Evolutionary conservation across 2,329 filamentous ascomycete species (phyloP), one percentile per base, ranked within the genome.

Genomic region (Colletotrichum higginsianum): DNA sequence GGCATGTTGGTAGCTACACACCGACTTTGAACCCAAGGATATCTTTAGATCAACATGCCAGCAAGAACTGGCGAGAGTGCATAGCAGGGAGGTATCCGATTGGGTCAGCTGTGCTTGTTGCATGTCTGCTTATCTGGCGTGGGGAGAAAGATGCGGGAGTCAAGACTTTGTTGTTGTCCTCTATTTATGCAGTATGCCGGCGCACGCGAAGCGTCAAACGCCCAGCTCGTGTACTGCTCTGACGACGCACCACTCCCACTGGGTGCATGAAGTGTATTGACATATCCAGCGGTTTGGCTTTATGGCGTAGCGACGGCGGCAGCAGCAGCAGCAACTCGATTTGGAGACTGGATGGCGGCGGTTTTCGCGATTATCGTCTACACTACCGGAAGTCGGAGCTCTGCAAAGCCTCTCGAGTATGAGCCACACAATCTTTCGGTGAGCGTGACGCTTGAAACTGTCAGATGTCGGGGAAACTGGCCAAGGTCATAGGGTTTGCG

Each of bases 41-140:
- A 66, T 65, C n/a, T 58, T 65, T 65, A 57, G 62, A 65, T 57
- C 42, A 58, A 18, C 26, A 40, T 57, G 52, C 56, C 30, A n/a
- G 46, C 30, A 50, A 42, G 15, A 23, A 15, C 30, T 26, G 35
- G n/a, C 18, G 30, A 44, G 44, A 50, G 5, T 44, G 46, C 18
- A 38, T 40, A 9, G 9, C 44, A 46, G 64, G 68, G 67, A 62
- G 44, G n/a, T 40, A 26, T 57, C 68, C 64, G 64, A 71, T 71
- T 71, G 68, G 68, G 26, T n/a, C 40, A 30, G 42, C 21, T n/a
- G 15, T n/a, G n/a, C 26, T 53, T 46, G 16, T 30, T 52, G n/a
- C 44, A 38, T 53, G 64, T 71, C 62, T 62, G 68, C 68, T 62
- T 67, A 58, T 40, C 58, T 46, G 44, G 30, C 64, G 64, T 57